Evolutionary conservation across 176 grass and related monocot genomes (phyloP), one percentile per base, ranked within the genome.

Genomic region (Lolium rigidum): DNA sequence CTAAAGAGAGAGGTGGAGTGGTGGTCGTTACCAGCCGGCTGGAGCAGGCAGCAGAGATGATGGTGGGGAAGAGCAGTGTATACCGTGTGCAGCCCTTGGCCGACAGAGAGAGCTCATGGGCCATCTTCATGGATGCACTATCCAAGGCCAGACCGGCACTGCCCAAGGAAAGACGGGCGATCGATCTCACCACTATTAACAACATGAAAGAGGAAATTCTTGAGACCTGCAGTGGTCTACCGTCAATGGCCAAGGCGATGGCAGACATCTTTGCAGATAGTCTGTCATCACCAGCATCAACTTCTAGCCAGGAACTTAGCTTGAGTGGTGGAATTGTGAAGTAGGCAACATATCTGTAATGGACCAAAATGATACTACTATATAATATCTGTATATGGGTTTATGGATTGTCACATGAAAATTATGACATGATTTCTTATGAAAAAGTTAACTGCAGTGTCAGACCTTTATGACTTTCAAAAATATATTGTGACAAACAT

Each of bases 21-120:
- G 89, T 84, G 57, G 7, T 91, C 41, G 85, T 88, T 82, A 91
- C 89, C 70, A 91, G 76, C 76, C 81, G 89, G 35, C 63, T 87
- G 26, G 26, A 88, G 82, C 76, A 81, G 43, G 69, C 78, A 43
- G 89, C 85, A 41, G 59, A 52, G 81, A 68, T 62, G 85, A 88
- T 91, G 89, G 89, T 91, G 15, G 70, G 89, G 20, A 52, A 52
- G 26, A 58, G 35, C 60, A 22, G 54, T 41, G 20, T 81, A 70
- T 59, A 84, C 50, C 81, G 44, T 10, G 57, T 88, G 76, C 49
- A 37, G 54, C 81, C 81, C 25, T 50, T 84, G 60, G 2, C 20
- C 0, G 85, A 88, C 70, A 54, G 68, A 3, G 85, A 87, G 62
- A 87, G 60, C 86, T 76, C 81, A 67, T 84, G 87, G 87, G 31